These are phyloP conservation scores for Torrubiella hemipterigena DNA, from an alignment of 2,329 filamentous ascomycete species.

Conservation along the genomic window DNA sequence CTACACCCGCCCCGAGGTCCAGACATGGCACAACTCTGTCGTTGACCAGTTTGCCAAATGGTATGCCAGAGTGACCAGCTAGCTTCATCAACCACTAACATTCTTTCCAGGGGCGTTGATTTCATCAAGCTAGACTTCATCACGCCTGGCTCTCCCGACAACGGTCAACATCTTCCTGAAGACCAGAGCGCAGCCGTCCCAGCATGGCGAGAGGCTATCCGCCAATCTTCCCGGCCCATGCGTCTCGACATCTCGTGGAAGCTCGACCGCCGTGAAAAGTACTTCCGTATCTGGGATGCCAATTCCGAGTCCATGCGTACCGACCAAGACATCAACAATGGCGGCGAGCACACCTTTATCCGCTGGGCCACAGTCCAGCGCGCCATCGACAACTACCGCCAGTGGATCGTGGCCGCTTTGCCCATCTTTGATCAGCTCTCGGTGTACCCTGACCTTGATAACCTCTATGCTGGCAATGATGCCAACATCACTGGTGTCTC, in stretches of 20 bases:
- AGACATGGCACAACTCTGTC: slow-evolving; percentile 10
- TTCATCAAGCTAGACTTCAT: slow-evolving; percentile 11
- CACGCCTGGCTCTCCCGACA: slow-evolving; percentile 10
- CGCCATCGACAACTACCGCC: slow-evolving; percentile 11
- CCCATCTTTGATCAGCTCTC: slow-evolving; percentile 7
- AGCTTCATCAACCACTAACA: neutral
- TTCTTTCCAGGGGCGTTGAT: slow-evolving; percentile 8
- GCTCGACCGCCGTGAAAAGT: slow-evolving; percentile 9
- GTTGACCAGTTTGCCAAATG: slow-evolving; percentile 9
- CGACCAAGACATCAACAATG: slow-evolving; percentile 12
- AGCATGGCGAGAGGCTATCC: slow-evolving; percentile 10
- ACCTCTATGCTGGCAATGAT: slow-evolving; percentile 9
- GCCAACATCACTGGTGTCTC: slow-evolving; percentile 7
- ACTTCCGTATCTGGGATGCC: slow-evolving; percentile 9
- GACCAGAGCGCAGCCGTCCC: slow-evolving; percentile 9
- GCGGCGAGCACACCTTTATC: slow-evolving; percentile 6
- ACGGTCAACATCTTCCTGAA: slow-evolving; percentile 9
- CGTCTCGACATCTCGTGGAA: slow-evolving; percentile 11
- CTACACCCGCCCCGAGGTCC: slow-evolving; percentile 8
- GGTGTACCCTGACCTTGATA: slow-evolving; percentile 10
- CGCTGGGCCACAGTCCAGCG: slow-evolving; percentile 8
- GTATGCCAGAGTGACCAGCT: slow-evolving; percentile 3
- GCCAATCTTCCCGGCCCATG: slow-evolving; percentile 9
- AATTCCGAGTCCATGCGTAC: slow-evolving; percentile 11
- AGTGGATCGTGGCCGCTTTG: slow-evolving; percentile 10